Conservation (phyloP, 2,329 filamentous ascomycete genomes). For the Cryoendolithus antarcticus region DNA sequence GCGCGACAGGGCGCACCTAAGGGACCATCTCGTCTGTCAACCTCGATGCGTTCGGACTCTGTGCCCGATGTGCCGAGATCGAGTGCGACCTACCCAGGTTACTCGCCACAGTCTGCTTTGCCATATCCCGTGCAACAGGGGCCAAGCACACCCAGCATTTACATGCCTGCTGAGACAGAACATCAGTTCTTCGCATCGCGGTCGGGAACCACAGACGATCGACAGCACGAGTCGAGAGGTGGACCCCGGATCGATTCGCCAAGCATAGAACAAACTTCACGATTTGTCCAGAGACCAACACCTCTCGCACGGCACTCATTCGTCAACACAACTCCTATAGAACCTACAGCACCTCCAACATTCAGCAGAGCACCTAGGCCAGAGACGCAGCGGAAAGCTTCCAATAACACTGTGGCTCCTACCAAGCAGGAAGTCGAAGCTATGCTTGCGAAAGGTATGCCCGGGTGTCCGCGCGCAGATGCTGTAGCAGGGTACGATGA, state of each 20-base stretch:
- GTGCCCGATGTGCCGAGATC: slow-evolving; percentile 5
- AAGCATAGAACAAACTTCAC: too few species aligned
- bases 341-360: slow-evolving; percentile 5
- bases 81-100: slow-evolving; percentile 2
- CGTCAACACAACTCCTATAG: slow-evolving; percentile 6
- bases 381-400: slow-evolving; percentile 3
- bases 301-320: slow-evolving; percentile 7
- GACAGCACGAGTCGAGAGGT: too few species aligned
- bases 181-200: slow-evolving; percentile 24
- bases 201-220: background rate
- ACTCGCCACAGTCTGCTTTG: slow-evolving; percentile 5
- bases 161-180: slow-evolving; percentile 32
- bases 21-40: slow-evolving; percentile 3
- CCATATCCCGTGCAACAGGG: slow-evolving; percentile 17
- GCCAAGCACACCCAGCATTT: slow-evolving; percentile 14
- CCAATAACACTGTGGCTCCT: slow-evolving; percentile 4
- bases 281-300: slow-evolving; percentile 2
- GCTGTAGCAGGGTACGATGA: slow-evolving; percentile 55
- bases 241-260: too few species aligned
- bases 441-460: slow-evolving; percentile 33
- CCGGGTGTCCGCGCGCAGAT: slow-evolving; percentile 56
- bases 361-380: slow-evolving; percentile 3
- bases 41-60: slow-evolving; percentile 5
- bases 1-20: slow-evolving; percentile 1
- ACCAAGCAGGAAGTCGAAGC: slow-evolving; percentile 35